Base-by-base conservation (phyloP, 208 protist genomes). In the Leishmania arabica region DNA sequence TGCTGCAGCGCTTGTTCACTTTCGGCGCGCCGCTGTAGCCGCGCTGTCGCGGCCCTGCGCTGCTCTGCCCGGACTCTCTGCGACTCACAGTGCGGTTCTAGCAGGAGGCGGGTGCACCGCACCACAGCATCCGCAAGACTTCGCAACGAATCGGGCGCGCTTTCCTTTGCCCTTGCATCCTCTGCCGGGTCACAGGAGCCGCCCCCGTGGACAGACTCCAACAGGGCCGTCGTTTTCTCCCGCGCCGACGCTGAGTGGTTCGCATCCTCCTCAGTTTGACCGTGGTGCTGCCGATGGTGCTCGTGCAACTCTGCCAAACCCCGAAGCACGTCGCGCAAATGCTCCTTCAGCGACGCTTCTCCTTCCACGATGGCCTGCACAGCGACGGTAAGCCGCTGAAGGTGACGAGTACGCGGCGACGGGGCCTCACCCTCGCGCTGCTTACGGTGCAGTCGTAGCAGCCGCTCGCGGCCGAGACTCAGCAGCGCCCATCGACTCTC, bases 291-390 rank as follows among this genome's bases (percentile, higher is more conserved):
- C 51, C 34, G 6, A 5, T 42, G 51, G 27, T 27, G 73, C 51
- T 42, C 62, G n/a, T 74, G 45, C n/a, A 49, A 49, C 45, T 71
- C 40, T 27, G 34, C 60, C 2, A 84, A 69, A 7, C 45, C 31
- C 24, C 15, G 42, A 8, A 54, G 49, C 24, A 78, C 45, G 27
- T 75, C 71, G n/a, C 53, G 70, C 77, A 85, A 47, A 15, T 49
- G 42, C 9, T 85, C 76, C 21, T 49, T 56, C 31, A 85, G 27
- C 24, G 78, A 53, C 24, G 65, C 82, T 40, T 81, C 82, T 1
- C 77, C 82, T 64, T 85, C 82, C 70, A 85, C 82, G 9, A 85
- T 58, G 15, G 82, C 82, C 71, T 85, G 82, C 11, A 21, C 77
- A 0, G 56, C 49, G 6, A 62, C 34, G 66, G 68, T 56, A 27